A percentile compares a stretch with the other conserved stretches of the same genome.
These are phyloP conservation scores for Ligustrum vulgare DNA, from an alignment of 257 asterid species.

Conservation along the genomic window DNA sequence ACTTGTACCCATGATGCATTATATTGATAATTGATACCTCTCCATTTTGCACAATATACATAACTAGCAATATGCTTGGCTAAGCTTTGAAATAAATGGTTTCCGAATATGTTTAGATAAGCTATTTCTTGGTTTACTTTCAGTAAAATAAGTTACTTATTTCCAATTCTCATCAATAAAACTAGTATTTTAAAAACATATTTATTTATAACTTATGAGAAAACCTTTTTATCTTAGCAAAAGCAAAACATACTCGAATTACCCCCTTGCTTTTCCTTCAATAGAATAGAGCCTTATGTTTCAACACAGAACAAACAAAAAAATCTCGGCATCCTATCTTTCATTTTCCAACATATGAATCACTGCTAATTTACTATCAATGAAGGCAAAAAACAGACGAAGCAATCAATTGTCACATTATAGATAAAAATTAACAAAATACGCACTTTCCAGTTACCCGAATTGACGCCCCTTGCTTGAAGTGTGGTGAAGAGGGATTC, in stretches of 20 bases:
- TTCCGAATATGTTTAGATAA: neutral
- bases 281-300: neutral
- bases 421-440: neutral
- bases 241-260: neutral
- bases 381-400: neutral
- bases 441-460: conserved; percentile 90
- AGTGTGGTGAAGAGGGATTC: conserved; percentile 63
- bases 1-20: neutral
- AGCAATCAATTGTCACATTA: too few relatives aligned
- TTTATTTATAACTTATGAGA: neutral
- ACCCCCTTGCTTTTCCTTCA: neutral
- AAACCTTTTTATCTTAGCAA: neutral
- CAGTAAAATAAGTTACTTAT: neutral
- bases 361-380: neutral
- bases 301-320: neutral
- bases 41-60: neutral
- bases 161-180: neutral
- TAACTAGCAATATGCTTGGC: neutral
- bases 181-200: neutral
- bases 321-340: neutral
- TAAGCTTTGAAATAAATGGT: too few relatives aligned
- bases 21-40: neutral
- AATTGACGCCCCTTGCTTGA: conserved; percentile 73
- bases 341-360: neutral
- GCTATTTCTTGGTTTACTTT: neutral